Percentiles rank a stretch among this genome's conserved stretches.
Conservation (phyloP, 352 stramenopile species). For the Thraustotheca clavata region DNA sequence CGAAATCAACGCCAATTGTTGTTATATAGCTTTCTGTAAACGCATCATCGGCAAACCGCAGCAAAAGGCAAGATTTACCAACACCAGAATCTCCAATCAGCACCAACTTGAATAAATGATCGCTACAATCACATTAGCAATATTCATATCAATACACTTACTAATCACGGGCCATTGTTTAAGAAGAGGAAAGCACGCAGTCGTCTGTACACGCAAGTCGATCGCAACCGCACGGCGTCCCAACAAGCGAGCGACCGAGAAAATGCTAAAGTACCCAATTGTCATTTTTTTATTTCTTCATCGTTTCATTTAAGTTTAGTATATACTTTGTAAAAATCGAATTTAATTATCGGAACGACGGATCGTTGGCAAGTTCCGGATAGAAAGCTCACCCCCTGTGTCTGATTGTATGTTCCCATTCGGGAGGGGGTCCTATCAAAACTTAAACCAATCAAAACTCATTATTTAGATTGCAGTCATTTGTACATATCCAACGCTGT, state of each 20-base stretch:
- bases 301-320: background rate
- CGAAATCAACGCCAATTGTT: constrained; percentile 93
- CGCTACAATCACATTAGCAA: constrained; percentile 30
- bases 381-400: too few relatives aligned
- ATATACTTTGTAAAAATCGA: background rate
- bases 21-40: constrained; percentile 98
- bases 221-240: background rate
- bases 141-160: constrained; percentile 24
- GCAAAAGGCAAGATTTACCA: constrained; percentile 96
- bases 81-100: constrained; percentile 97
- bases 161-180: constrained; percentile 74
- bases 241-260: constrained; percentile 6
- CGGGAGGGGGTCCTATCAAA: too few relatives aligned
- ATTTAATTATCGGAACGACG: background rate
- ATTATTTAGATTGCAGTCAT: too few relatives aligned
- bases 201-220: constrained; percentile 7
- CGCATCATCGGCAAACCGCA: constrained; percentile 96
- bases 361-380: constrained; percentile 10
- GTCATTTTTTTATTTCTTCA: background rate
- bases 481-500: too few relatives aligned
- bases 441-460: too few relatives aligned
- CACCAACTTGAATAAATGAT: constrained; percentile 97
- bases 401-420: background rate
- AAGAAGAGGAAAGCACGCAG: background rate
- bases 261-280: background rate